Evolutionary conservation across 148 eudicot species (phyloP), one percentile per base, ranked within the genome.

Genomic region (Chenopodium berlandieri): DNA sequence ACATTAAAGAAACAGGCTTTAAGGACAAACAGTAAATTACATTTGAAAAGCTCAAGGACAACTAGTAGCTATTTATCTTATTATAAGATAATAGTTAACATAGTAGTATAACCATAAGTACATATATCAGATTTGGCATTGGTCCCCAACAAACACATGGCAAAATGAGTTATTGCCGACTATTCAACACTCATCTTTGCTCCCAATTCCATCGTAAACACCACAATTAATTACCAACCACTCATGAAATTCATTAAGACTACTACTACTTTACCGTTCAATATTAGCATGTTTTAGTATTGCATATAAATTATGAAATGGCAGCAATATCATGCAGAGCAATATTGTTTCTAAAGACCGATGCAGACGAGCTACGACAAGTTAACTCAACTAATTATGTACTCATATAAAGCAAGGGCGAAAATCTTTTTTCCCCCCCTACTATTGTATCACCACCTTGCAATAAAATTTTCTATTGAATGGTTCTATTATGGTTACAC

Each of bases 121-220:
- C 74, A 73, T 63, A 9, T 50, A 40, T 73, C 74, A 72, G 81
- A 78, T 50, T 82, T 83, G 73, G 72, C 25, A 40, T 40, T 83
- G 85, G 85, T 83, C 85, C 85, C 82, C 58, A 70, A 46, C 72
- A 70, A 71, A 84, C 69, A 76, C 66, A 60, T 75, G 75, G 79
- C 71, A 70, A 63, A n/a, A 50, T 30, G 69, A 78, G 11, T 44
- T 34, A 54, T 73, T 58, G 76, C 75, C 77, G 22, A 32, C 20
- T 9, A 7, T 23, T 12, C 54, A 79, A 50, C 62, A 66, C 30
- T 68, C 37, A 75, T 71, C 64, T 76, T 50, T 69, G 22, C 25
- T 75, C 44, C 23, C 71, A 30, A n/a, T 69, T 75, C 76, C 30
- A 71, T 75, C 76, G 70, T 17, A 47, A 80, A 22, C 73, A 66